Conservation (phyloP, 2,329 filamentous ascomycete species). For the Fusarium palustre region DNA sequence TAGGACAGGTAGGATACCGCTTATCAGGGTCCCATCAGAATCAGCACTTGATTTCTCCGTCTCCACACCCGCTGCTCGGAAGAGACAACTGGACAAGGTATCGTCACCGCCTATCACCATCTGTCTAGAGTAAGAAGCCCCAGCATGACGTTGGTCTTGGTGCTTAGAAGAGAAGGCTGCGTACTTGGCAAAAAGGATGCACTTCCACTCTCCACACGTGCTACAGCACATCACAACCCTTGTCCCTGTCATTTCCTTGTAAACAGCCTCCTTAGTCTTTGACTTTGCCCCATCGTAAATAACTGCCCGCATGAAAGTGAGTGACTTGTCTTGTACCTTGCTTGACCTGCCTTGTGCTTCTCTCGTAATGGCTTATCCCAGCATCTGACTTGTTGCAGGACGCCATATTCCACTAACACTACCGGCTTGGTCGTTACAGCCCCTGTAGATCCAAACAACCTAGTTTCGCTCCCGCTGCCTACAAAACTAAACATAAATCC, state of each 20-base stretch:
- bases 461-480: background rate
- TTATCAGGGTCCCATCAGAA: conserved; percentile 19
- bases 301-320: background rate
- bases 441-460: conserved; percentile 29
- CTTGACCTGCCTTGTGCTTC: background rate
- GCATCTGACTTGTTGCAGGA: conserved; percentile 21
- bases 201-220: background rate
- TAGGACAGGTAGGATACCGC: conserved; percentile 19
- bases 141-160: conserved; percentile 6
- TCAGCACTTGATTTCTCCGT: conserved; percentile 21
- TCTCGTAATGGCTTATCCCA: conserved; percentile 20
- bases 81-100: conserved; percentile 30
- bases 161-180: conserved; percentile 11
- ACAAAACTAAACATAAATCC: conserved; percentile 36
- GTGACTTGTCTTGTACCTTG: background rate
- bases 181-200: conserved; percentile 13
- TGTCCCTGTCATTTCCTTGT: conserved; percentile 3
- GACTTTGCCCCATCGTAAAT: conserved; percentile 1
- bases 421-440: conserved; percentile 25
- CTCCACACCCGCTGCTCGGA: conserved; percentile 27
- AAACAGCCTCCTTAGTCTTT: background rate
- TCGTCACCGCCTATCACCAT: conserved; percentile 35
- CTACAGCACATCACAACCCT: background rate
- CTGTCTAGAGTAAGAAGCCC: background rate
- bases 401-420: conserved; percentile 17